phyloP scores from a whole-genome alignment of 371 early-diverging fungal species.

The Dipsacomyces acuminosporus region DNA sequence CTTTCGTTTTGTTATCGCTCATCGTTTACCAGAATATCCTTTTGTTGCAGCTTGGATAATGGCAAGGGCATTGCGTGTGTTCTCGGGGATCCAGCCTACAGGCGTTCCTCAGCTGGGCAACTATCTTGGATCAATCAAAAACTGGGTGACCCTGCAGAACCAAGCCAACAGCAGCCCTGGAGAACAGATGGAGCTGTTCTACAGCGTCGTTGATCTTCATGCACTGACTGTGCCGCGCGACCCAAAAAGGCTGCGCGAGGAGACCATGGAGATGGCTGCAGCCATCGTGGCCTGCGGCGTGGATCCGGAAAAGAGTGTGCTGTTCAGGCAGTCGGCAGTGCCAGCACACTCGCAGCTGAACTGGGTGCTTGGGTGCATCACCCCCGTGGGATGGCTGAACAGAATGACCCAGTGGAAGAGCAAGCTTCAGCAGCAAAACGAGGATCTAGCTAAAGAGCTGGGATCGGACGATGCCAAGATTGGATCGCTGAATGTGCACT shows the following conservation, averaged over 20 bases:
- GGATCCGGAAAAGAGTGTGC: conserved; percentile 63
- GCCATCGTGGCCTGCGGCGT: conserved; percentile 83
- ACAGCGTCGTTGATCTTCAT: conserved; percentile 85
- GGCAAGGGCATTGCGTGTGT: conserved; percentile 35
- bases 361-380: conserved; percentile 83
- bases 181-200: conserved; percentile 48
- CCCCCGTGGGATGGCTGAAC: conserved; percentile 81
- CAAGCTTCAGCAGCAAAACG: conserved; percentile 22
- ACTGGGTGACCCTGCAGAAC: conserved; percentile 79
- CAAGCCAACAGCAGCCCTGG: conserved; percentile 28
- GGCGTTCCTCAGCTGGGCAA: conserved; percentile 93
- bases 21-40: too few species aligned
- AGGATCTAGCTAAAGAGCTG: too few species aligned
- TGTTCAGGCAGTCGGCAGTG: conserved; percentile 81
- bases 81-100: conserved; percentile 92
- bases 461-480: too few species aligned
- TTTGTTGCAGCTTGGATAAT: too few species aligned
- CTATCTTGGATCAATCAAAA: conserved; percentile 84
- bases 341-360: conserved; percentile 74
- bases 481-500: conserved; percentile 51
- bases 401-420: conserved; percentile 96
- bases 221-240: conserved; percentile 82
- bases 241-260: conserved; percentile 58
- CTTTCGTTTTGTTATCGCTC: too few species aligned
- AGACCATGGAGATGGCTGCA: conserved; percentile 65